Evolutionary conservation across 2,329 filamentous ascomycete genomes (phyloP), one percentile per base, ranked within the genome.

Genomic region (Ophiostoma ulmi): DNA sequence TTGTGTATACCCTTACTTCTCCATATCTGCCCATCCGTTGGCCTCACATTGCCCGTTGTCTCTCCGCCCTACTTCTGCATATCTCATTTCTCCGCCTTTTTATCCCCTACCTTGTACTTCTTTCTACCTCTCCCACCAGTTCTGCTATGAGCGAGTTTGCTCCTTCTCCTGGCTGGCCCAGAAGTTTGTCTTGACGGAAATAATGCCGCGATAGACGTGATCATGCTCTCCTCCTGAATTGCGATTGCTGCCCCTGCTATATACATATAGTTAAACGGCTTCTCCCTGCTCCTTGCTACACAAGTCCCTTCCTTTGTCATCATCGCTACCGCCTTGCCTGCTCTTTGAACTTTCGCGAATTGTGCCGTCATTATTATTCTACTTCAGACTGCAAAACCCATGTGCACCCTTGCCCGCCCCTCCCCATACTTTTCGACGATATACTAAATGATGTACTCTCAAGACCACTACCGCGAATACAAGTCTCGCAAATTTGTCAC

Each of bases 401-500:
- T 63, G 31, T 35, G 3, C 52, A 26, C 22, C 26, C 58, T 58
- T 58, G 11, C 38, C 44, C 44, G 20, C 20, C 52, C 35, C 35
- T 69, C 63, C 66, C 41, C 5, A n/a, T 20, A 31, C 48, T 63
- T 58, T 61, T n/a, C 26, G 31, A 65, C n/a, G 31, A 41, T 14
- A 58, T 72, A 67, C 77, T 78, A 75, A 78, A 76, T 69, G 73
- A 86, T 86, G 84, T 83, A 83, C 81, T 74, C 78, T 77, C 85
- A 81, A 81, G 81, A 82, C 70, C 77, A 79, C 73, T 67, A 67
- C 26, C 68, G 44, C 35, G 79, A 80, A 70, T 75, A 78, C 72
- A 81, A 80, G 75, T 75, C 77, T 75, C 80, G 81, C 76, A 85
- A 84, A 79, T 78, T 81, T 73, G 75, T 85, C 77, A 83, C 86